Conservation (phyloP, 352 stramenopile species). For the Elongisporangium senticosum region DNA sequence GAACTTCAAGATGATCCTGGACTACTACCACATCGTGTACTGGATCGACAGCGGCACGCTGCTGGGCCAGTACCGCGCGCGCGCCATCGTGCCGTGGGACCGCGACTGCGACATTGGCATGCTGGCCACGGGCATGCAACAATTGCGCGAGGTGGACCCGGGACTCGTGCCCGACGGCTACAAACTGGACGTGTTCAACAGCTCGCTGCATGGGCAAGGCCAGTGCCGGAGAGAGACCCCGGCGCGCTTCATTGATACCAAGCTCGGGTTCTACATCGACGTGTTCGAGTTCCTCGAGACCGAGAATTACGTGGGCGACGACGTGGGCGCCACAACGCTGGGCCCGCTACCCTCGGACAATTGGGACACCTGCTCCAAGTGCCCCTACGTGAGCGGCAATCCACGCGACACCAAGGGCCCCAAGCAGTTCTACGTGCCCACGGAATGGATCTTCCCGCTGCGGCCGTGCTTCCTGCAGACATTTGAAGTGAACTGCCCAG, state of each 20-base stretch:
- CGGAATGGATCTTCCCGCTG: conserved; percentile 53
- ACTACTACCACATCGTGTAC: conserved; percentile 28
- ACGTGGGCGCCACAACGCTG: conserved; percentile 18
- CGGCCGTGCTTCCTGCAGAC: conserved; percentile 28
- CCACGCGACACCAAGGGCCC: conserved; percentile 7
- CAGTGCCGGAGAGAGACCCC: conserved; percentile 21
- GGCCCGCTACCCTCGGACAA: conserved; percentile 21
- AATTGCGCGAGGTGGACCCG: conserved; percentile 7
- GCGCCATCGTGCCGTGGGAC: conserved; percentile 43
- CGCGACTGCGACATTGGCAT: conserved; percentile 44
- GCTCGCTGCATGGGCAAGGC: conserved; percentile 20
- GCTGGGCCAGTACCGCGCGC: conserved; percentile 38
- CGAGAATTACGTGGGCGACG: conserved; percentile 23
- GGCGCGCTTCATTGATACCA: conserved; percentile 39
- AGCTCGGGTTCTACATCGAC: conserved; percentile 46
- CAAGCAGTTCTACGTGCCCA: conserved; percentile 35
- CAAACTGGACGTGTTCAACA: conserved; percentile 39
- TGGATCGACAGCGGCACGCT: conserved; percentile 58
- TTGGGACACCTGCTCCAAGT: conserved; percentile 36
- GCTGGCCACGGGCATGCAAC: conserved; percentile 13
- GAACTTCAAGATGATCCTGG: conserved; percentile 25
- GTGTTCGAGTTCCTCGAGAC: conserved; percentile 39
- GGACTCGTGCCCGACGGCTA: conserved; percentile 22
- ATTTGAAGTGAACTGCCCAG: conserved; percentile 44
- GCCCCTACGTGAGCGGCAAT: conserved; percentile 13